Conservation (phyloP, 148 eudicot genomes). For the Diospyros kaki region DNA sequence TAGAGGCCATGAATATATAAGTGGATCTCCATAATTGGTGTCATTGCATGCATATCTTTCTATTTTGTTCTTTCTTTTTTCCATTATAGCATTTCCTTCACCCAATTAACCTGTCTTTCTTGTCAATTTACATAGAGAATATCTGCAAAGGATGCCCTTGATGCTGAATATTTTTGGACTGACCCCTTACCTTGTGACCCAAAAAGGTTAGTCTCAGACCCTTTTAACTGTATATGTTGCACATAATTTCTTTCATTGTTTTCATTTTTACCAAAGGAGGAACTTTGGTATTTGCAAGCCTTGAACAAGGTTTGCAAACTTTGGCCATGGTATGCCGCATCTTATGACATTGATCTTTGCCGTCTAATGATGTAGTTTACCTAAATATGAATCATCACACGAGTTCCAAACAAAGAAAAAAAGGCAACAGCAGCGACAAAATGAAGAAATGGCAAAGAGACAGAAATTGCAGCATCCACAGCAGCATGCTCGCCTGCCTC, state of each 20-base stretch:
- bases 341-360: background rate
- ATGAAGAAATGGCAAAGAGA: slow-evolving; percentile 64
- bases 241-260: background rate
- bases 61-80: background rate
- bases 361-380: slow-evolving; percentile 39
- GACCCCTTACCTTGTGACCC: slow-evolving; percentile 88
- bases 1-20: background rate
- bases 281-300: background rate
- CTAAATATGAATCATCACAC: slow-evolving; percentile 77
- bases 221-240: background rate
- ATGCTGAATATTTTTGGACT: slow-evolving; percentile 78
- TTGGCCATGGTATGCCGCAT: background rate
- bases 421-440: slow-evolving; percentile 67
- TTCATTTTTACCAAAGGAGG: background rate
- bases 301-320: background rate
- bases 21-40: background rate
- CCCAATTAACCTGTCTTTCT: background rate
- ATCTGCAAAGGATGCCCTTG: slow-evolving; percentile 84
- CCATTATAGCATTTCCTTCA: background rate
- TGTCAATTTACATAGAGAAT: slow-evolving; percentile 49
- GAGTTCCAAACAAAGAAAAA: slow-evolving; percentile 77
- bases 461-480: slow-evolving; percentile 62
- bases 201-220: slow-evolving; percentile 37
- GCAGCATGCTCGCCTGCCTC: slow-evolving; percentile 63
- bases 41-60: background rate